A percentile compares a stretch with the other conserved stretches of the same genome.
Conservation (phyloP, 2,329 filamentous ascomycete species). For the Xylariomycetidae sp. region DNA sequence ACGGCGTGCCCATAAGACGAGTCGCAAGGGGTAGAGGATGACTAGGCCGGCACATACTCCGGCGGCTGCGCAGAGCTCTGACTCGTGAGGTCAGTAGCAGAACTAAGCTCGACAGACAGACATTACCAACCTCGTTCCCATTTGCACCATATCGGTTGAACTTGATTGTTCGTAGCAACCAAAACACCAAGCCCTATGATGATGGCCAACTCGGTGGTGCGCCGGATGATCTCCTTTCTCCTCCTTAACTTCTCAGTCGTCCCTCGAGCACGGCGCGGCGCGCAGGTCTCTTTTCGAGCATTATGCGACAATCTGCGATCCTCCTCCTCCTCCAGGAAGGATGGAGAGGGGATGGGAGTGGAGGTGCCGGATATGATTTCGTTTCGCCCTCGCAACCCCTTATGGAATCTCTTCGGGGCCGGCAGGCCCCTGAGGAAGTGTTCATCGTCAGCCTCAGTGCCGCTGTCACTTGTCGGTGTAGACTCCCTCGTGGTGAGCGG, state of each 20-base stretch:
- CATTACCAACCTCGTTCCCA: conserved; percentile 44
- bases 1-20: conserved; percentile 45
- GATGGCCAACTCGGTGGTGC: conserved; percentile 48
- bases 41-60: conserved; percentile 34
- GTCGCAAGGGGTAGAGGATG: conserved; percentile 54
- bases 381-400: conserved; percentile 66
- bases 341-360: conserved; percentile 51
- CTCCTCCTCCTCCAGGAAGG: conserved; percentile 40
- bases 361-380: conserved; percentile 50
- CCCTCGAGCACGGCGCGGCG: conserved; percentile 21
- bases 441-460: conserved; percentile 93
- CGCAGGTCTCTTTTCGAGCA: conserved; percentile 17
- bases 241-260: conserved; percentile 34
- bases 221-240: conserved; percentile 47
- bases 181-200: conserved; percentile 45
- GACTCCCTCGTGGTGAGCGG: conserved; percentile 44
- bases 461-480: conserved; percentile 74
- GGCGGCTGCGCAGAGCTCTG: conserved; percentile 39
- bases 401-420: conserved; percentile 71
- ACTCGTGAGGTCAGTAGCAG: no score
- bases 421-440: conserved; percentile 81
- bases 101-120: conserved; percentile 11
- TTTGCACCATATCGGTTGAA: conserved; percentile 37
- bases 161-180: conserved; percentile 42
- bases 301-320: conserved; percentile 15